Percentiles rank a stretch among this genome's conserved stretches.
Evolutionary conservation across 1,284 basidiomycete species (phyloP).

Genomic region (Butyriboletus appendiculatus): DNA sequence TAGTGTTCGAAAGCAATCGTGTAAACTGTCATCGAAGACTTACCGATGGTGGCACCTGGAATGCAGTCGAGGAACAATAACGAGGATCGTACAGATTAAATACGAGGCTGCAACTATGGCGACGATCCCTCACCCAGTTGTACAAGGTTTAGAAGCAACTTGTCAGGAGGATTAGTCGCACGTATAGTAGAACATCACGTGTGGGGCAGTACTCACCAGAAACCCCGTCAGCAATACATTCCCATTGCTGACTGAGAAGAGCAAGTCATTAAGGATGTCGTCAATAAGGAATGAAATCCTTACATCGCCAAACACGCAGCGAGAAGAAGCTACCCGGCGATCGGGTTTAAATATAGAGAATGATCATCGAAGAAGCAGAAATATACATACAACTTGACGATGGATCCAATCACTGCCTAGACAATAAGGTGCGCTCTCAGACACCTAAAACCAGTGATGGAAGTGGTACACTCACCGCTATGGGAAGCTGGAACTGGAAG

Average conservation of each 20-base stretch:
- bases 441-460: neutral
- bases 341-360: neutral
- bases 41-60: conserved; percentile 21
- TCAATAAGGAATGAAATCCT: conserved; percentile 21
- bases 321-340: conserved; percentile 52
- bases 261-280: conserved; percentile 2
- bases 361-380: neutral
- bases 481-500: conserved; percentile 53
- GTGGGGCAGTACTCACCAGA: conserved; percentile 47
- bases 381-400: conserved; percentile 59
- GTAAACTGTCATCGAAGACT: conserved; percentile 1
- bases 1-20: neutral
- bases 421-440: conserved; percentile 7
- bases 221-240: conserved; percentile 54
- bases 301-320: conserved; percentile 71
- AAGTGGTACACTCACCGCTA: conserved; percentile 50
- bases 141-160: conserved; percentile 49
- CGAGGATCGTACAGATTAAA: conserved; percentile 2
- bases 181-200: neutral
- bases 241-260: conserved; percentile 54
- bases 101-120: neutral
- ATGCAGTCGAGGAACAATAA: neutral
- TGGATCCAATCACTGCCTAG: conserved; percentile 56
- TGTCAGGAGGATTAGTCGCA: conserved; percentile 4
- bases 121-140: conserved; percentile 45